Evolutionary conservation across 306 rosid species (phyloP).

Genomic region (Cucurbita pepo): DNA sequence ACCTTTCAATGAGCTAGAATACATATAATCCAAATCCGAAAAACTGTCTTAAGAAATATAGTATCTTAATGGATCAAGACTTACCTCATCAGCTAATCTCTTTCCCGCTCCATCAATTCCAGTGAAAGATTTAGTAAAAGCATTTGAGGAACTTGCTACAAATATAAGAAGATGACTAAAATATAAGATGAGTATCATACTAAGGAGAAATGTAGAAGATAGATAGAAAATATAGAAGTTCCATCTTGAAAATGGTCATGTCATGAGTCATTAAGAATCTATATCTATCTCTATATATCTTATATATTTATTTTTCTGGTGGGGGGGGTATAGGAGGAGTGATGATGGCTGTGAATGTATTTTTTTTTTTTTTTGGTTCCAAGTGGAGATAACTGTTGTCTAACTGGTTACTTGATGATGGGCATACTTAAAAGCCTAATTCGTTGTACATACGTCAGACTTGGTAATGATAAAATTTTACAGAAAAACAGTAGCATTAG

Average conservation of each 20-base stretch:
- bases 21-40: neutral
- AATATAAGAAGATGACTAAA: constrained; percentile 12
- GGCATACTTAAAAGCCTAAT: no score
- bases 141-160: constrained; percentile 85
- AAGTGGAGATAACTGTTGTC: no score
- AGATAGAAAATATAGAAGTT: neutral
- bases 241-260: neutral
- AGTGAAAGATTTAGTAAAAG: constrained; percentile 63
- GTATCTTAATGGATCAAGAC: constrained; percentile 16
- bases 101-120: constrained; percentile 97
- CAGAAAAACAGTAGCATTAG: no score
- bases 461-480: no score
- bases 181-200: constrained; percentile 6
- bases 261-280: neutral
- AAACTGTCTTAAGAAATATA: neutral
- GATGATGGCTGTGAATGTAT: no score
- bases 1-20: constrained; percentile 4
- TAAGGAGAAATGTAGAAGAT: neutral
- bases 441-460: no score
- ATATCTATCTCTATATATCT: no score
- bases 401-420: no score
- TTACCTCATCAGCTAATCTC: constrained; percentile 86
- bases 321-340: neutral
- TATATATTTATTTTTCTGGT: neutral
- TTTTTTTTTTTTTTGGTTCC: no score